Evolutionary conservation across 2,329 filamentous ascomycete genomes (phyloP).

Genomic region (Penicillium sp.): DNA sequence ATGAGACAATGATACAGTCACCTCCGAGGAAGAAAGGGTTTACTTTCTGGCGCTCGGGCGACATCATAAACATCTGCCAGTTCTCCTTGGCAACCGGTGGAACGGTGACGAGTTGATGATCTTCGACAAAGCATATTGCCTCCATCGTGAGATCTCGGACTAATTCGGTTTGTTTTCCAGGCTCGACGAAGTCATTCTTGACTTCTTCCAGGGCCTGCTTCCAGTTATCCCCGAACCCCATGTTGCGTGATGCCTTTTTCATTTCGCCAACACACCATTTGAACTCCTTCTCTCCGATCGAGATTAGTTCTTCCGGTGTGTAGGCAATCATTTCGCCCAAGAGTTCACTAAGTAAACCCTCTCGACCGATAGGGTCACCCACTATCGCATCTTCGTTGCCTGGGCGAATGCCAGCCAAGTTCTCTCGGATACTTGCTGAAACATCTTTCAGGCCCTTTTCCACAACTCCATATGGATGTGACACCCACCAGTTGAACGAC

Average conservation of each 20-base stretch:
- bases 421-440: slow-evolving; percentile 40
- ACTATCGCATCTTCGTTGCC: slow-evolving; percentile 53
- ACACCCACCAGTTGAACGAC: background rate
- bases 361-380: slow-evolving; percentile 57
- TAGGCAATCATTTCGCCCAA: slow-evolving; percentile 60
- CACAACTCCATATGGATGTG: background rate
- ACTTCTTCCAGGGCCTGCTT: slow-evolving; percentile 56
- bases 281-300: slow-evolving; percentile 35
- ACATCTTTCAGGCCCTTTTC: slow-evolving; percentile 19
- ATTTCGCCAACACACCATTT: slow-evolving; percentile 60
- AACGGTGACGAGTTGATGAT: slow-evolving; percentile 57
- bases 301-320: slow-evolving; percentile 14
- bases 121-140: slow-evolving; percentile 54
- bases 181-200: slow-evolving; percentile 55
- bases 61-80: slow-evolving; percentile 60
- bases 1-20: slow-evolving; percentile 55
- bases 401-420: slow-evolving; percentile 48
- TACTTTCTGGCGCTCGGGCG: slow-evolving; percentile 53
- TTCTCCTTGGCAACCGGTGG: slow-evolving; percentile 55
- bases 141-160: slow-evolving; percentile 54
- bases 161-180: slow-evolving; percentile 55
- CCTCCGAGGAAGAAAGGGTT: slow-evolving; percentile 63
- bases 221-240: slow-evolving; percentile 53
- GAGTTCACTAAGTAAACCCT: slow-evolving; percentile 54
- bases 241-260: slow-evolving; percentile 49